phyloP scores from a whole-genome alignment of 441 rosid genomes.

The Erodium texanum region DNA sequence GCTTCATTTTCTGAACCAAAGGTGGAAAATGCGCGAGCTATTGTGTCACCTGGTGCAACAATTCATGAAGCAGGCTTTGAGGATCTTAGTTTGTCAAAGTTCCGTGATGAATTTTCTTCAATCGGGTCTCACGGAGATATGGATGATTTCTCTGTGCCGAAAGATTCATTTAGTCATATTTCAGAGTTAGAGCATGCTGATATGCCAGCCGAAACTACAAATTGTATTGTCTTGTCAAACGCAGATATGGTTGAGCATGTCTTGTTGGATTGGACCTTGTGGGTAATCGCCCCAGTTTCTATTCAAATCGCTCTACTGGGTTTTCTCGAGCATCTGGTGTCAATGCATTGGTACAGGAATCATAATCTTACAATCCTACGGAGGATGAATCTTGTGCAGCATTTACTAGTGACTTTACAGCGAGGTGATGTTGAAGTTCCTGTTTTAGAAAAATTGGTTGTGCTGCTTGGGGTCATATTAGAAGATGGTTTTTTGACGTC shows the following conservation, averaged over 20 bases:
- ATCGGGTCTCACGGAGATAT: conserved; percentile 91
- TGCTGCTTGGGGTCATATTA: conserved; percentile 93
- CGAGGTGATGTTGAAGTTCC: conserved; percentile 99
- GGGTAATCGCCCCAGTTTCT: conserved; percentile 90
- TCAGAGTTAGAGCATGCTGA: conserved; percentile 92
- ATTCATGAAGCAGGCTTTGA: conserved; percentile 70
- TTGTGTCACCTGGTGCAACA: conserved; percentile 41
- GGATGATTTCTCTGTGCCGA: conserved; percentile 89
- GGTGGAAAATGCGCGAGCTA: conserved; percentile 36
- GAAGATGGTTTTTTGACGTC: conserved; percentile 96
- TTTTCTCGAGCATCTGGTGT: conserved; percentile 96
- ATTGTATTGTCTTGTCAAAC: conserved; percentile 95
- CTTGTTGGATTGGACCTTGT: conserved; percentile 98
- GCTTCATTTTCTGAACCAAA: conserved; percentile 97
- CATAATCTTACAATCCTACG: conserved; percentile 96
- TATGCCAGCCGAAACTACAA: conserved; percentile 77
- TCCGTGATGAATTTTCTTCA: conserved; percentile 81
- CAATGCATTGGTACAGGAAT: conserved; percentile 99
- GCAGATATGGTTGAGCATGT: conserved; percentile 99
- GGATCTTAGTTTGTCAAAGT: conserved; percentile 72
- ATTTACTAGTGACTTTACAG: conserved; percentile 90
- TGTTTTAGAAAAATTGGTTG: conserved; percentile 93
- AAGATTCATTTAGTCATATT: conserved; percentile 88
- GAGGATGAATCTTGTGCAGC: conserved; percentile 92
- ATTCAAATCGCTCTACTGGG: conserved; percentile 91